Evolutionary conservation across 2,329 filamentous ascomycete genomes (phyloP).

Genomic region (Colletotrichum nymphaeae): DNA sequence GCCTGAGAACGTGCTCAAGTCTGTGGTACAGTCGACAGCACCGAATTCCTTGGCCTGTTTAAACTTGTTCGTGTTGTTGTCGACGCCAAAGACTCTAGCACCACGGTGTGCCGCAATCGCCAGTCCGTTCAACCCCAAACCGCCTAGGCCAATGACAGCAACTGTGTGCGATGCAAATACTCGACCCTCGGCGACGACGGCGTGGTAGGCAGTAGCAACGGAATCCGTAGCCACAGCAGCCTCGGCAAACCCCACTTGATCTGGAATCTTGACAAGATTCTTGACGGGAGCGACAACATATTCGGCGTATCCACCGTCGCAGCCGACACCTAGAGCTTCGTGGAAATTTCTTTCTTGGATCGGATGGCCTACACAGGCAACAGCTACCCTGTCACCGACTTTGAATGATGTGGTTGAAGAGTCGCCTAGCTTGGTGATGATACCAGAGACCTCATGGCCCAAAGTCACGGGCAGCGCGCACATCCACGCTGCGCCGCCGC

Average conservation of each 20-base stretch:
- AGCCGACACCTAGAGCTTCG: slow-evolving; percentile 23
- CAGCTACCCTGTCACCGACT: slow-evolving; percentile 20
- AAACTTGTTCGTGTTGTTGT: slow-evolving; percentile 13
- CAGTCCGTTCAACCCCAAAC: slow-evolving; percentile 24
- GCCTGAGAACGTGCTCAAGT: background rate
- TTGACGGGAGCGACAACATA: slow-evolving; percentile 13
- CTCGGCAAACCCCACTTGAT: background rate
- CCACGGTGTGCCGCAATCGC: slow-evolving; percentile 12
- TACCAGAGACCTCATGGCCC: slow-evolving; percentile 28
- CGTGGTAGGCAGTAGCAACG: slow-evolving; percentile 25
- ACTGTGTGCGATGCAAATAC: background rate
- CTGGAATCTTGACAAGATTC: slow-evolving; percentile 14
- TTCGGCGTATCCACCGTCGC: slow-evolving; percentile 27
- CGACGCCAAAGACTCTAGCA: slow-evolving; percentile 21
- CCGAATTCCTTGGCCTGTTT: background rate
- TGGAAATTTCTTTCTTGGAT: slow-evolving; percentile 15
- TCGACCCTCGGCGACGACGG: slow-evolving; percentile 28
- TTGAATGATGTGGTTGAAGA: background rate
- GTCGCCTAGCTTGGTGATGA: background rate
- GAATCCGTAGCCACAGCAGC: slow-evolving; percentile 28
- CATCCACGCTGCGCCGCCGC: slow-evolving; percentile 32
- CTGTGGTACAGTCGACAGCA: background rate
- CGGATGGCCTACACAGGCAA: slow-evolving; percentile 28
- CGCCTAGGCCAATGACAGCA: slow-evolving; percentile 26
- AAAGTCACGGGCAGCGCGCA: slow-evolving; percentile 17